These are phyloP conservation scores for Daucus carota DNA, from an alignment of 129 eudicot species.

Conservation along the genomic window DNA sequence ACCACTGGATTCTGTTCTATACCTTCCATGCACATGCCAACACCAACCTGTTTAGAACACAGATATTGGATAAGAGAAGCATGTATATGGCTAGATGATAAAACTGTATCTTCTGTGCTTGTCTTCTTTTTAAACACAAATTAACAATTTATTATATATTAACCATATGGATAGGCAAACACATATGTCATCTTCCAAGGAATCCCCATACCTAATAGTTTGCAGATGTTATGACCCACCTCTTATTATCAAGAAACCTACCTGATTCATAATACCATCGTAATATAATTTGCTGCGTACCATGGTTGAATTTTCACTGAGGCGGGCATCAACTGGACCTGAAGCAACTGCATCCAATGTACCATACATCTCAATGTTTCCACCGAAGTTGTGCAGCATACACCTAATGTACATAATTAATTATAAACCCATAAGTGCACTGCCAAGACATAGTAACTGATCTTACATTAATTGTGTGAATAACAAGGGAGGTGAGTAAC, in stretches of 20 bases:
- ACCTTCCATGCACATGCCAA: constrained; percentile 99
- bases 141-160: background rate
- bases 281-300: constrained; percentile 26
- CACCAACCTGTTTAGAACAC: constrained; percentile 58
- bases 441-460: background rate
- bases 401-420: constrained; percentile 51
- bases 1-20: constrained; percentile 94
- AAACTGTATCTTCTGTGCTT: background rate
- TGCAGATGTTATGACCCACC: background rate
- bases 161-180: background rate
- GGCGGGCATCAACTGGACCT: constrained; percentile 82
- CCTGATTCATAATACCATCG: background rate
- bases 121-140: background rate
- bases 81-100: background rate
- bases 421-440: constrained; percentile 2
- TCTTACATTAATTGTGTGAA: background rate
- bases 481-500: background rate
- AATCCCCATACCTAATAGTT: background rate
- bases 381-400: constrained; percentile 98
- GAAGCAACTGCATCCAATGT: constrained; percentile 74
- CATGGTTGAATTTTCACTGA: constrained; percentile 86
- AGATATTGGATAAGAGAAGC: background rate
- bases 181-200: background rate
- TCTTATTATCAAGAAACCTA: background rate
- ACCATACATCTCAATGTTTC: constrained; percentile 98